Evolutionary conservation across 2,329 filamentous ascomycete genomes (phyloP).

Genomic region (Calonectria crousiana): DNA sequence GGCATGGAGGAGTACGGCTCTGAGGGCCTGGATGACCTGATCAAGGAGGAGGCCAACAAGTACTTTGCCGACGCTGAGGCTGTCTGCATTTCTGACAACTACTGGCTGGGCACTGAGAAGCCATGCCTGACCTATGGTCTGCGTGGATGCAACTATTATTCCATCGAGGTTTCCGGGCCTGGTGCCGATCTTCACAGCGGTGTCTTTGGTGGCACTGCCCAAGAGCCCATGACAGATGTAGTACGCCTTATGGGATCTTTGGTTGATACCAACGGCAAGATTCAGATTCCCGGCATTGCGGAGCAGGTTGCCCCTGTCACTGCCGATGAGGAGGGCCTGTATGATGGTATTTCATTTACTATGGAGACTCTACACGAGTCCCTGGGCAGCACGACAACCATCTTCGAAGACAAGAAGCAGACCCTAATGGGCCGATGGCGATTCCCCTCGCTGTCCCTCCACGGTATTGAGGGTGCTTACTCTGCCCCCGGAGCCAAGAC

Average conservation of each 20-base stretch:
- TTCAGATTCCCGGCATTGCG: slow-evolving; percentile 91
- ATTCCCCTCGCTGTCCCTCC: slow-evolving; percentile 91
- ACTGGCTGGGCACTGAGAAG: slow-evolving; percentile 99
- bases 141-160: slow-evolving; percentile 98
- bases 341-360: slow-evolving; percentile 90
- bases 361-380: slow-evolving; percentile 97
- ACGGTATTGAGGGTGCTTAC: slow-evolving; percentile 96
- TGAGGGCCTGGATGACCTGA: slow-evolving; percentile 95
- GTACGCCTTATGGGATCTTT: slow-evolving; percentile 84
- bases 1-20: slow-evolving; percentile 99
- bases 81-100: slow-evolving; percentile 99
- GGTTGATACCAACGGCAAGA: slow-evolving; percentile 92
- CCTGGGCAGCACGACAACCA: slow-evolving; percentile 87
- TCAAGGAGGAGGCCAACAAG: slow-evolving; percentile 89
- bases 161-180: slow-evolving; percentile 88
- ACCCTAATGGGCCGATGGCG: slow-evolving; percentile 98
- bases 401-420: slow-evolving; percentile 88
- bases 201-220: slow-evolving; percentile 95
- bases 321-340: slow-evolving; percentile 87
- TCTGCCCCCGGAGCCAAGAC: slow-evolving; percentile 95
- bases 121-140: slow-evolving; percentile 98
- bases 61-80: slow-evolving; percentile 97
- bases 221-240: slow-evolving; percentile 98
- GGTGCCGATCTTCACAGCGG: slow-evolving; percentile 96
- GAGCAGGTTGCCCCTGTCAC: slow-evolving; percentile 93